Base-by-base conservation (phyloP, 345 rosid genomes). In the Odontarrhena argentea region DNA sequence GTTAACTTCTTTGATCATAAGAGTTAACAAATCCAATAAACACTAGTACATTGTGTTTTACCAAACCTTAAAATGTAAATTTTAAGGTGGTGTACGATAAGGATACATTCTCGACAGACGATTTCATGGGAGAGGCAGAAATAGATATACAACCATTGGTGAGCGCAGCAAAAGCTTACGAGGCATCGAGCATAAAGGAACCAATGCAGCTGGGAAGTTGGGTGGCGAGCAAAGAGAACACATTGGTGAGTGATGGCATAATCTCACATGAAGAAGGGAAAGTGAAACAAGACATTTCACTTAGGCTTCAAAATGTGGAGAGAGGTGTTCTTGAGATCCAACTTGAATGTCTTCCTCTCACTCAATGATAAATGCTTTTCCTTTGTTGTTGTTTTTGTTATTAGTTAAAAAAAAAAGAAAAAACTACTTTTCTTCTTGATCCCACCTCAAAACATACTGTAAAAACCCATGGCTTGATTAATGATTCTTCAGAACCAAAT, bases 81-180 rank as follows among this genome's bases (percentile, higher is more conserved):
- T 14, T 79, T 69, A 91, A 91, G 97, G 67, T 85, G 56, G 96
- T 91, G 60, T 91, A 84, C 43, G 99, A 94, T 59, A 94, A 91
- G 74, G 99, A 94, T 70, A 88, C 85, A 8, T 94, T 94, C 77
- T 63, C 84, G 35, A 74, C 86, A 0, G 96, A 94, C 64, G 97
- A 94, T 81, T 94, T 91, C 71, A 94, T 91, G 97, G 99, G 99
- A 37, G 97, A 90, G 58, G 93, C 97, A 0, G 97, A 94, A 80
- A 88, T 94, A n/a, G 96, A 94, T 81, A 94, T 91, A 64, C 95
- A 94, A 73, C 91, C 97, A 6, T 81, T 94, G 59, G 81, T 94
- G 22, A 35, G 80, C 49, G 91, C 93, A n/a, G 96, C 99, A 14
- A 85, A 78, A 81, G 95, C 93, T 24, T 78, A 74, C 22, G 96